Conservation (phyloP, 2,329 filamentous ascomycete species). For the Akanthomyces muscarius region DNA sequence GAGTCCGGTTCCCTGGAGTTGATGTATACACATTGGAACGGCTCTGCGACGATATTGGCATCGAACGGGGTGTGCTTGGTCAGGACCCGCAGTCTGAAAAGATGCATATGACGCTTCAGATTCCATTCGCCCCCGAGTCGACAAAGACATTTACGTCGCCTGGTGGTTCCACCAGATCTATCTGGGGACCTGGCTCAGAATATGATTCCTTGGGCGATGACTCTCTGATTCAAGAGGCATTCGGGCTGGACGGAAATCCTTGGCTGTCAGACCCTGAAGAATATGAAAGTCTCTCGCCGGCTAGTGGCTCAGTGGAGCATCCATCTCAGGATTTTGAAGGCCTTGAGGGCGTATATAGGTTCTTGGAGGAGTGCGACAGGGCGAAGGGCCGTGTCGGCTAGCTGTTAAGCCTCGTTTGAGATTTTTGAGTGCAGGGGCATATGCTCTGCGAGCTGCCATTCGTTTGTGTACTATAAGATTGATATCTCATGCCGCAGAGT, state of each 20-base stretch:
- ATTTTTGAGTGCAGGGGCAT: neutral
- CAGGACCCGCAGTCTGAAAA: constrained; percentile 70
- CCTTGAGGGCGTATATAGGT: constrained; percentile 54
- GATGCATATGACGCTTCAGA: constrained; percentile 70
- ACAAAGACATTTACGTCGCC: constrained; percentile 41
- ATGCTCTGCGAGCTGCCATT: constrained; percentile 15
- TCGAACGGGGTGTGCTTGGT: constrained; percentile 71
- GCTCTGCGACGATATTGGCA: constrained; percentile 81
- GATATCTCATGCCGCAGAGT: constrained; percentile 6
- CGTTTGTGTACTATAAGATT: constrained; percentile 21
- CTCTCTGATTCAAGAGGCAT: constrained; percentile 36
- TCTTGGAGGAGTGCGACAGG: constrained; percentile 55
- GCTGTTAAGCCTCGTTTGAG: constrained; percentile 14
- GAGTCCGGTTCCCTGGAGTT: constrained; percentile 87
- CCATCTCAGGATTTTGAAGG: constrained; percentile 50
- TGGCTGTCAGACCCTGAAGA: constrained; percentile 47
- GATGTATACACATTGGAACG: constrained; percentile 77
- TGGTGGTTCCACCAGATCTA: constrained; percentile 45
- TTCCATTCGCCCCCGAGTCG: constrained; percentile 72
- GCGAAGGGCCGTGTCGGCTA: constrained; percentile 32
- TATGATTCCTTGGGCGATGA: constrained; percentile 34
- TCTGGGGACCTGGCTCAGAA: constrained; percentile 39
- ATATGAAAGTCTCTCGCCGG: constrained; percentile 49
- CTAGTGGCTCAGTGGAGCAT: constrained; percentile 41
- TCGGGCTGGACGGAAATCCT: constrained; percentile 42